Evolutionary conservation across 176 grass and related monocot species (phyloP).

Genomic region (Cymbopogon citratus): DNA sequence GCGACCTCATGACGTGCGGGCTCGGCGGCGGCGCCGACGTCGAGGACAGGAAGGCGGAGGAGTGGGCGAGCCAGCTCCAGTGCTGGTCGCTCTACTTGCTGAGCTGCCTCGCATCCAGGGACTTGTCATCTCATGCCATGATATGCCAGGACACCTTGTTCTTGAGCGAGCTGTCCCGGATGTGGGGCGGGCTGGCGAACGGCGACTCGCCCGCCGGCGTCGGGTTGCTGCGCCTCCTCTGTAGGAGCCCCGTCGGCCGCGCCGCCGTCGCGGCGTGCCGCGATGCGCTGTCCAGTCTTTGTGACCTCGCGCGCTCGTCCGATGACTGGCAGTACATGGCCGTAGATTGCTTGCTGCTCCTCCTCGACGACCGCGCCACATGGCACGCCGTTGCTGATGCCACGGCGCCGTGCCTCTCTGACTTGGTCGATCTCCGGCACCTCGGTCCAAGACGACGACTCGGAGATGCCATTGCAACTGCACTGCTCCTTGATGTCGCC

Average conservation of each 20-base stretch:
- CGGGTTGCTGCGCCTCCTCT: conserved; percentile 78
- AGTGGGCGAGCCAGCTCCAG: conserved; percentile 98
- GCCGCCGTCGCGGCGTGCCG: conserved; percentile 42
- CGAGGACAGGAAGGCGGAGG: conserved; percentile 81
- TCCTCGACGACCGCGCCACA: conserved; percentile 47
- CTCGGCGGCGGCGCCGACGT: conserved; percentile 36
- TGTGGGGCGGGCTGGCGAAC: conserved; percentile 95
- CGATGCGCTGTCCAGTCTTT: conserved; percentile 55
- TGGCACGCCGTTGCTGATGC: conserved; percentile 38
- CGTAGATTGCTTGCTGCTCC: conserved; percentile 85
- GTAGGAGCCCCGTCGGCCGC: conserved; percentile 52
- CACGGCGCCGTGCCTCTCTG: conserved; percentile 46
- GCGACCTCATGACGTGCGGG: conserved; percentile 53
- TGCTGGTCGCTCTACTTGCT: conserved; percentile 94
- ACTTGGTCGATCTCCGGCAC: conserved; percentile 54
- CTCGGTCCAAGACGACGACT: conserved; percentile 64
- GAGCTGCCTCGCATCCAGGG: conserved; percentile 76
- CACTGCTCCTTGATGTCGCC: conserved; percentile 31
- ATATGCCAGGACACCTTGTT: conserved; percentile 54
- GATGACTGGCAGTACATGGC: conserved; percentile 99
- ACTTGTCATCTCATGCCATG: conserved; percentile 47
- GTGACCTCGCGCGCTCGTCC: conserved; percentile 68
- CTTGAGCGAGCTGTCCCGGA: conserved; percentile 60
- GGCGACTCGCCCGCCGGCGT: conserved; percentile 78
- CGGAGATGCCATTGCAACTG: conserved; percentile 52